phyloP scores from a whole-genome alignment of 2,329 filamentous ascomycete species.

The Dactylellina drechsleri region DNA sequence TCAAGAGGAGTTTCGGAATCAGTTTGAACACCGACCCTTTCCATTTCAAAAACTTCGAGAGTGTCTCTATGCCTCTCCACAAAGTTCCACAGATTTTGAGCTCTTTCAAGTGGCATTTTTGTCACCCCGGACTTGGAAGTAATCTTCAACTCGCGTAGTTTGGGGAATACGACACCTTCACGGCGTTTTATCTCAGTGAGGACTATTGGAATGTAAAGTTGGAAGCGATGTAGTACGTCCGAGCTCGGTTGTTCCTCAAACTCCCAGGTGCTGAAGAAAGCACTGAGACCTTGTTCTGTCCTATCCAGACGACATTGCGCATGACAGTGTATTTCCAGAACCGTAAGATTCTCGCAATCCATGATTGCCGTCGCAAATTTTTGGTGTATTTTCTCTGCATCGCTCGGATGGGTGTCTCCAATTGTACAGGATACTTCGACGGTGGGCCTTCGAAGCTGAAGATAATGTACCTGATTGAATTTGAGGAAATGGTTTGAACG shows the following conservation, averaged over 20 bases:
- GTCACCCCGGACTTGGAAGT: slow-evolving; percentile 13
- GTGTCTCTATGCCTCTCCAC: slow-evolving; percentile 6
- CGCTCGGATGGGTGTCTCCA: slow-evolving; percentile 2
- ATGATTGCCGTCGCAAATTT: slow-evolving; percentile 4
- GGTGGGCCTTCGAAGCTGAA: not conserved
- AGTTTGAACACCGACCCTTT: too few relatives aligned
- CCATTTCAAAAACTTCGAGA: not conserved
- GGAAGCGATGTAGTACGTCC: not conserved
- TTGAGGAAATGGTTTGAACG: slow-evolving; percentile 19
- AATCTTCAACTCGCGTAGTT: slow-evolving; percentile 10
- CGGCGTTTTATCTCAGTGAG: not conserved
- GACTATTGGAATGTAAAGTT: too few relatives aligned
- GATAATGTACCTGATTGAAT: not conserved
- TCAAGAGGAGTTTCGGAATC: too few relatives aligned
- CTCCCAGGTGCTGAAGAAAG: slow-evolving; percentile 2
- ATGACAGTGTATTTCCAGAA: slow-evolving; percentile 17
- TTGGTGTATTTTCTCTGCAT: not conserved
- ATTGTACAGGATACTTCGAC: slow-evolving; percentile 24
- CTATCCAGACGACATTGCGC: slow-evolving; percentile 17
- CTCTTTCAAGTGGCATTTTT: not conserved
- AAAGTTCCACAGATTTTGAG: slow-evolving; percentile 5
- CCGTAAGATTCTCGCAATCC: not conserved
- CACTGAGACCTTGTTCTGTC: slow-evolving; percentile 9
- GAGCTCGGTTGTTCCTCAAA: not conserved
- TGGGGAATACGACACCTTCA: slow-evolving; percentile 8